Base-by-base conservation (phyloP, 140 eudicot species). In the Stevia rebaudiana region DNA sequence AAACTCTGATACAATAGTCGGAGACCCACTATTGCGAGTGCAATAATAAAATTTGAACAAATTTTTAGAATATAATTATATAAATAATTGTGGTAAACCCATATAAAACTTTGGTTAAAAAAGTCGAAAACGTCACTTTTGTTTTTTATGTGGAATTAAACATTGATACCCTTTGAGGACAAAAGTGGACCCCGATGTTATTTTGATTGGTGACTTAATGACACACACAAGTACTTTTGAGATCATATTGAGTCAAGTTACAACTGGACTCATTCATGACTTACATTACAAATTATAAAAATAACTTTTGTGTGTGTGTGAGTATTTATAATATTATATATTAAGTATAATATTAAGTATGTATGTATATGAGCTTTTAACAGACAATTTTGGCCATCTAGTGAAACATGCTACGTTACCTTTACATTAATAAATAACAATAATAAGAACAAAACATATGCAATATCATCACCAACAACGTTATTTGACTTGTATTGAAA, bases 231-330 rank as follows among this genome's bases (percentile, higher is more conserved):
- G 33, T 48, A 43, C 63, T 67, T 48, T 44, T 43, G 48, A 31
- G 49, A 49, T 30, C n/a, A 62, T 37, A 46, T 53, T 16, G 49
- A 40, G 46, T 67, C 59, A 39, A 40, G 35, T 54, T 48, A 24
- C 13, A 17, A 50, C 67, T 74, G 79, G 69, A 58, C 74, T 67
- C 79, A 28, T 67, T 2, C 63, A 59, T 19, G 64, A 67, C 79
- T 58, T 67, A 21, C 31, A 46, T 23, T 21, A 63, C 70, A 74
- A 64, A 67, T 21, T 66, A 69, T 74, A 74, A 59, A 57, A 19
- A 19, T 13, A 8, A 30, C 48, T 73, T 64, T 73, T 47, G 51
- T 24, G 21, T 51, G 8, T 24, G 4, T 72, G 49, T 51, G 16
- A 12, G 15, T 49, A 18, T 56, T 24, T 58, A 41, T 17, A 57